Base-by-base conservation (phyloP, 371 early-diverging fungal genomes). In the Batkoa obscura region DNA sequence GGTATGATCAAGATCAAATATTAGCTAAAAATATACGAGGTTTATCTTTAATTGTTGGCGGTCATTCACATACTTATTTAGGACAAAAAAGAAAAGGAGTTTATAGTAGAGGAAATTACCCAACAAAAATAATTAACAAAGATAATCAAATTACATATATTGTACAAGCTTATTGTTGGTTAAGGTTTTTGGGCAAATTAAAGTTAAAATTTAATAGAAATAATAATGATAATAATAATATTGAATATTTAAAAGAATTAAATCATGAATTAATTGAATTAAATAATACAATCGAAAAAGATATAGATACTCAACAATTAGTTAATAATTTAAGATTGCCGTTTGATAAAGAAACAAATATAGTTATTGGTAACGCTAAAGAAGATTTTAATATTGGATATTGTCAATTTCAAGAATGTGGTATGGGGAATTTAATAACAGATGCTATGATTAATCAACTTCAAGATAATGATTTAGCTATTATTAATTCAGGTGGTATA, bases 61-160 rank as follows among this genome's bases (percentile, higher is more conserved):
- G 83, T 15, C 84, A 85, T 61, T 73, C 78, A 8, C 86, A 85
- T 64, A 67, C 81, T 9, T 74, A 73, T 57, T 62, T 84, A 33
- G 67, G 70, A 36, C 66, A 71, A 15, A 47, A 51, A 56, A 51
- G 1, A 61, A 60, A 2, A 59, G 65, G 34, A 79, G 80, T 0
- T 69, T 3, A 45, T n/a, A n/a, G 4, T 3, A 38, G n/a, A 30
- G 53, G 53, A 36, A 38, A 70, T 6, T 82, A 79, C 58, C 80
- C 83, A 13, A 82, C 80, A 17, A 58, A 55, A 1, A 66, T 80
- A 42, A 68, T 55, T 30, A 77, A 76, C 63, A 43, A 64, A 13
- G 72, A 77, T 34, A 74, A 74, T 35, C 64, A 75, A 30, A 60
- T 63, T 52, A 79, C 83, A 0, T 75, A 73, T 49, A 64, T 80